phyloP scores from a whole-genome alignment of 1,139 yeast species.

The Blastobotrys capitulatus region DNA sequence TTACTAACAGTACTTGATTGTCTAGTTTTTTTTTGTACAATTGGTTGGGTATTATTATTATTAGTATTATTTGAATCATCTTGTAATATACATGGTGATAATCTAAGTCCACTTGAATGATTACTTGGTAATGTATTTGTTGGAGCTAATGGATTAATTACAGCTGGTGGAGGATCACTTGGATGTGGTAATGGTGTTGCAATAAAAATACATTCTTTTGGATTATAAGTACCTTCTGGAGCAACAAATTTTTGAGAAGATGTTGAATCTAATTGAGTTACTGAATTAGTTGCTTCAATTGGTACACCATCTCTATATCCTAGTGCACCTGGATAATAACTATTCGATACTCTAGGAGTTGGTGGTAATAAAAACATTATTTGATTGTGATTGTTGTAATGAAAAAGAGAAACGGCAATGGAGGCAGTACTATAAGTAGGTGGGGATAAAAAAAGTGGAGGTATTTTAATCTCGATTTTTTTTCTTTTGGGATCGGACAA shows the following conservation, averaged over 20 bases:
- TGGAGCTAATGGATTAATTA: slow-evolving; percentile 35
- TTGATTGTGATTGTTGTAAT: not conserved
- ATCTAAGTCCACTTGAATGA: slow-evolving; percentile 26
- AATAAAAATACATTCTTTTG: slow-evolving; percentile 30
- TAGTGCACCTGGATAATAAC: slow-evolving; percentile 11
- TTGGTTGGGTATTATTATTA: not conserved
- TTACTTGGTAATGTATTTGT: slow-evolving; percentile 27
- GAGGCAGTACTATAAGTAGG: not conserved
- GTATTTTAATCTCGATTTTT: no score
- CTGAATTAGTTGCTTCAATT: slow-evolving; percentile 28
- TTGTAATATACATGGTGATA: slow-evolving; percentile 13
- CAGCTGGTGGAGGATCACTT: slow-evolving; percentile 32
- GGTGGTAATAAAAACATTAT: slow-evolving; percentile 28
- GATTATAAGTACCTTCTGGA: slow-evolving; percentile 31
- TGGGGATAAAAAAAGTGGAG: no score
- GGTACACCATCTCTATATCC: slow-evolving; percentile 20
- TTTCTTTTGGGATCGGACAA: no score
- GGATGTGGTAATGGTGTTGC: slow-evolving; percentile 37
- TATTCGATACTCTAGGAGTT: slow-evolving; percentile 17
- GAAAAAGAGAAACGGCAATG: not conserved
- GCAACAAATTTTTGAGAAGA: slow-evolving; percentile 23
- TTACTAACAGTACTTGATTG: slow-evolving; percentile 12
- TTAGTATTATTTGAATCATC: slow-evolving; percentile 8
- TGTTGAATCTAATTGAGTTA: slow-evolving; percentile 19
- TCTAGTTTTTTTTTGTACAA: slow-evolving; percentile 1